Conservation (phyloP, 176 grass and related monocot genomes). For the Avena eriantha region DNA sequence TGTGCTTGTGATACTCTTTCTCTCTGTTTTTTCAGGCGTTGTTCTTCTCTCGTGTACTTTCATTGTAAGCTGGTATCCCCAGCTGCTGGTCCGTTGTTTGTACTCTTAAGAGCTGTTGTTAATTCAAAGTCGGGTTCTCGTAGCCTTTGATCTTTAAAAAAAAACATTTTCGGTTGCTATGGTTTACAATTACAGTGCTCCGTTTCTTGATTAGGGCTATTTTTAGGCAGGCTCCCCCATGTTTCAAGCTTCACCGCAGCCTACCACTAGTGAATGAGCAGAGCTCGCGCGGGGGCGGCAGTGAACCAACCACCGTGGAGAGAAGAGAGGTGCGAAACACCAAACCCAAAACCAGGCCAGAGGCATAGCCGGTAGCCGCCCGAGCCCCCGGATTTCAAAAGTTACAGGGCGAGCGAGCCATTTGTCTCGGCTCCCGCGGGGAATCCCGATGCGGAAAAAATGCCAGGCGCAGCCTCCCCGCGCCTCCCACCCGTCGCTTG, state of each 20-base stretch:
- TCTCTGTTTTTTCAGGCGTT: too few relatives aligned
- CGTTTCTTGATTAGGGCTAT: background rate
- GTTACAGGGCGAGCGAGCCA: background rate
- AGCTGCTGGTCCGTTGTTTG: too few relatives aligned
- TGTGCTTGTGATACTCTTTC: too few relatives aligned
- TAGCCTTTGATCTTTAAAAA: too few relatives aligned
- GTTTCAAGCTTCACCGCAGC: constrained; percentile 56
- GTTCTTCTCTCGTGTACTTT: too few relatives aligned
- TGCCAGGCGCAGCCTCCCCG: constrained; percentile 36
- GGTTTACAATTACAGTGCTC: too few relatives aligned
- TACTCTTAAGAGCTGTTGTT: too few relatives aligned
- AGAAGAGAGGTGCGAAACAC: background rate
- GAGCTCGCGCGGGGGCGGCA: constrained; percentile 32
- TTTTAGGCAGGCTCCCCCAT: constrained; percentile 26
- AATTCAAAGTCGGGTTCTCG: too few relatives aligned
- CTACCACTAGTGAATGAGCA: constrained; percentile 3
- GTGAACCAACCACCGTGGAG: constrained; percentile 11
- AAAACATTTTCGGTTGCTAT: too few relatives aligned
- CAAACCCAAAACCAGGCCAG: background rate
- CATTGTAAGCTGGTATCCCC: too few relatives aligned
- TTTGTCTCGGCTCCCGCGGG: constrained; percentile 47
- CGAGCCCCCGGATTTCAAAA: constrained; percentile 39
- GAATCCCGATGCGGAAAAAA: constrained; percentile 50
- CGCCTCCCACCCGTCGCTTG: constrained; percentile 56
- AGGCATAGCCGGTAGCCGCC: background rate